These are phyloP conservation scores for Lactifluus subvellereus DNA, from an alignment of 768 basidiomycete genomes.

Conservation along the genomic window DNA sequence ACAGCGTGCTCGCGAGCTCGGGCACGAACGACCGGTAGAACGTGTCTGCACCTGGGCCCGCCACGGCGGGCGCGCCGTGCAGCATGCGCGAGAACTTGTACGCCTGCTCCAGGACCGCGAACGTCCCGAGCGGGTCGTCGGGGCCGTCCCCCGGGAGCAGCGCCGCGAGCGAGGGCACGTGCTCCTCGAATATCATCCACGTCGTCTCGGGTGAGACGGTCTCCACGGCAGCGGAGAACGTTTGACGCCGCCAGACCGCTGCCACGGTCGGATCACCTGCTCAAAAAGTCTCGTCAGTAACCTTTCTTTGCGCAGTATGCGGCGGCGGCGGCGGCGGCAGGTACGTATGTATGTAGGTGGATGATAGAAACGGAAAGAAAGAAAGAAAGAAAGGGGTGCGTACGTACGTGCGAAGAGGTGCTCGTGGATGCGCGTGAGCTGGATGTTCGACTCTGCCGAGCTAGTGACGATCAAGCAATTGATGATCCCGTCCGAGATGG, in stretches of 20 bases:
- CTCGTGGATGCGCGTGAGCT: constrained; percentile 82
- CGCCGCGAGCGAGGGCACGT: constrained; percentile 58
- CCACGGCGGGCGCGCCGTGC: constrained; percentile 56
- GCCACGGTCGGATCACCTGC: constrained; percentile 85
- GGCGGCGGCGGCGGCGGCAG: too few species aligned
- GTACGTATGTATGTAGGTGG: not conserved
- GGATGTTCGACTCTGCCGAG: constrained; percentile 75
- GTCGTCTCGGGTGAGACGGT: constrained; percentile 67
- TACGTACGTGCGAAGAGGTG: constrained; percentile 74
- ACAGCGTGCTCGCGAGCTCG: constrained; percentile 68
- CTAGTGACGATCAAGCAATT: constrained; percentile 86
- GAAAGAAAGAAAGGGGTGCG: too few species aligned
- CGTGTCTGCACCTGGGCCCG: constrained; percentile 50
- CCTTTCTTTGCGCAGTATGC: too few species aligned
- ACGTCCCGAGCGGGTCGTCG: constrained; percentile 36
- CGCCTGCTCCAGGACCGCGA: constrained; percentile 63
- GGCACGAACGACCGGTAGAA: constrained; percentile 88
- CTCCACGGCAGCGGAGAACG: constrained; percentile 83
- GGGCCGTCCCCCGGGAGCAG: constrained; percentile 35
- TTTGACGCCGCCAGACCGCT: constrained; percentile 84
- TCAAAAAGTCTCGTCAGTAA: not conserved
- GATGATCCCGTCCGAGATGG: constrained; percentile 70
- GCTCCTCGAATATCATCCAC: constrained; percentile 58
- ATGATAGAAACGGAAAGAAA: too few species aligned
- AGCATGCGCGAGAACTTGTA: constrained; percentile 83